Conservation (phyloP, 2,329 filamentous ascomycete genomes). For the Aspergillus versicolor region DNA sequence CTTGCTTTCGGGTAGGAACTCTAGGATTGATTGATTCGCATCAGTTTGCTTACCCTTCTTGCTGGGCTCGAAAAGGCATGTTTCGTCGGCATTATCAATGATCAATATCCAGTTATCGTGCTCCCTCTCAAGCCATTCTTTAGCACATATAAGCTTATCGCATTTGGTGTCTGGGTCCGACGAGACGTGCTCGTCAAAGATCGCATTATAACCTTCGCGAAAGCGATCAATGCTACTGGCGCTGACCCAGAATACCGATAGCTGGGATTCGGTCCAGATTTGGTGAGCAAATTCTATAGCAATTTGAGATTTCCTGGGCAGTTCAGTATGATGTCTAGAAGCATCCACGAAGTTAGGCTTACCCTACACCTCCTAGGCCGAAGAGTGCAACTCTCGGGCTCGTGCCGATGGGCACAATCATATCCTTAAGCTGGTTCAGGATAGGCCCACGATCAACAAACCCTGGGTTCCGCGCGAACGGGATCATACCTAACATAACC, state of each 20-base stretch:
- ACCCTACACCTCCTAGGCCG: slow-evolving; percentile 17
- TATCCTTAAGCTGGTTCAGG: not conserved
- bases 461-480: slow-evolving; percentile 10
- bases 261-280: not conserved
- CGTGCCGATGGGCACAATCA: slow-evolving; percentile 4
- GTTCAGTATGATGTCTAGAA: not conserved
- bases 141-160: slow-evolving; percentile 6
- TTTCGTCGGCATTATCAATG: slow-evolving; percentile 22
- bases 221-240: slow-evolving; percentile 15
- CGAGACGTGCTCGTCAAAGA: slow-evolving; percentile 6
- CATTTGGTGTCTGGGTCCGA: slow-evolving; percentile 1
- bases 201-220: slow-evolving; percentile 8
- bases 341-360: not conserved
- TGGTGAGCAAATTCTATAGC: slow-evolving; percentile 14
- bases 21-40: slow-evolving; percentile 1
- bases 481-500: slow-evolving; percentile 8
- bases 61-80: slow-evolving; percentile 9
- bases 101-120: slow-evolving; percentile 17
- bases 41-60: not conserved
- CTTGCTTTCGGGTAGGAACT: slow-evolving; percentile 3
- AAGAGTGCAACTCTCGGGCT: slow-evolving; percentile 10
- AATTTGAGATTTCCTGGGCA: slow-evolving; percentile 15
- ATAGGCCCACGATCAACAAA: slow-evolving; percentile 12
- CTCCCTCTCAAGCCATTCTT: slow-evolving; percentile 15
- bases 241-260: slow-evolving; percentile 14